phyloP scores from a whole-genome alignment of 345 rosid species.

The Rhodamnia argentea region DNA sequence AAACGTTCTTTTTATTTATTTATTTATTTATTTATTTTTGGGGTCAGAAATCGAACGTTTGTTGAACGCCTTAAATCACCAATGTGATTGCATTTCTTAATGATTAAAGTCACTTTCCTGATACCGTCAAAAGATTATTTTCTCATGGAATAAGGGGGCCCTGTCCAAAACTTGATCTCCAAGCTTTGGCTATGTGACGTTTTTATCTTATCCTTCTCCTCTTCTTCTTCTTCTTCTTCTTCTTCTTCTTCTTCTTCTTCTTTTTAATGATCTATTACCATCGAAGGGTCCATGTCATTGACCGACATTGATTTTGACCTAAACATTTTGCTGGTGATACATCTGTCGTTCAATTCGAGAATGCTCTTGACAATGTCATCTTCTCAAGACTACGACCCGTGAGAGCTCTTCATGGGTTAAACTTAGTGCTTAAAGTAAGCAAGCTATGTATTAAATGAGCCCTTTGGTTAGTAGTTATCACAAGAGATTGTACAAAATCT shows the following conservation, averaged over 20 bases:
- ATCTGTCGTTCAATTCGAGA: neutral
- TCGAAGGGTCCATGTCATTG: neutral
- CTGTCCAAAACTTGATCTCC: neutral
- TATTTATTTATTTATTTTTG: too few relatives aligned
- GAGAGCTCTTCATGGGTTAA: neutral
- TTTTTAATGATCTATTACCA: neutral
- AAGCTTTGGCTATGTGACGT: rapidly evolving
- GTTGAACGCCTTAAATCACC: neutral
- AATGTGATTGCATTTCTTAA: neutral
- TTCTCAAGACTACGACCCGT: neutral
- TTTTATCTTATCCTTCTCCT: neutral
- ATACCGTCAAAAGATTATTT: neutral
- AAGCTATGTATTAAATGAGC: neutral
- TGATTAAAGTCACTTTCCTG: neutral
- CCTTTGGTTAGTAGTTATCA: neutral
- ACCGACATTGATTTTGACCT: neutral
- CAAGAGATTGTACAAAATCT: too few relatives aligned
- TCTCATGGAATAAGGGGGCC: neutral
- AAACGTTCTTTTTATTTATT: too few relatives aligned
- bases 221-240: neutral
- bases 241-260: neutral
- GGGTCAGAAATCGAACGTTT: neutral
- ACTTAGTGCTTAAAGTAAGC: neutral
- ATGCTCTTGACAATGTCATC: neutral
- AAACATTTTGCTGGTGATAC: neutral